Percentiles rank a stretch among this genome's conserved stretches.
Evolutionary conservation across 2,329 filamentous ascomycete species (phyloP).

Genomic region (Aspergillus costaricaensis): DNA sequence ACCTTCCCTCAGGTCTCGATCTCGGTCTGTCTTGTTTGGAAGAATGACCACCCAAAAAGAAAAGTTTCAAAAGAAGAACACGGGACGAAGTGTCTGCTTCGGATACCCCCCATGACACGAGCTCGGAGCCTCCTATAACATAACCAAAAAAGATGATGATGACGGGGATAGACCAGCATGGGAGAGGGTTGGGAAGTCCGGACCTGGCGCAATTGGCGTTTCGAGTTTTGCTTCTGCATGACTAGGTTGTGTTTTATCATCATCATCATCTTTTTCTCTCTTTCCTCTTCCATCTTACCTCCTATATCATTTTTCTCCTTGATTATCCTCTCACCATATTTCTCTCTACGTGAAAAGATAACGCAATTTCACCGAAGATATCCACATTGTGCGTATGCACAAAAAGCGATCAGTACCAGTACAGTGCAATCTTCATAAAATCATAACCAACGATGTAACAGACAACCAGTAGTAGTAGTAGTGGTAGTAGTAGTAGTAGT

Average conservation of each 20-base stretch:
- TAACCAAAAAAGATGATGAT: conserved; percentile 21
- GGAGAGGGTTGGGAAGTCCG: conserved; percentile 25
- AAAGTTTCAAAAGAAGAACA: conserved; percentile 7
- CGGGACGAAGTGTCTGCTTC: conserved; percentile 11
- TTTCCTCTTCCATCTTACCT: conserved; percentile 1
- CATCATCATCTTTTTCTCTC: conserved; percentile 13
- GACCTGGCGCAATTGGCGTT: conserved; percentile 32
- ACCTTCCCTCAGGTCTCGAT: background rate
- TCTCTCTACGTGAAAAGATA: background rate
- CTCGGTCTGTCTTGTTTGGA: conserved; percentile 11
- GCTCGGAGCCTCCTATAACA: conserved; percentile 12
- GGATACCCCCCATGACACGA: conserved; percentile 13
- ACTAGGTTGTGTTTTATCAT: conserved; percentile 20
- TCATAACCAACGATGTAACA: background rate
- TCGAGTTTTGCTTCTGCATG: conserved; percentile 25
- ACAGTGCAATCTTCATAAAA: background rate
- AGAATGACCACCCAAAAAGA: background rate
- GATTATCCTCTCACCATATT: background rate
- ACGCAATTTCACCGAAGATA: background rate
- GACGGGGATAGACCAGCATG: conserved; percentile 23
- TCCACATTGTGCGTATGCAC: background rate
- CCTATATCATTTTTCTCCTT: background rate
- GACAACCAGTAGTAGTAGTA: too few species aligned
- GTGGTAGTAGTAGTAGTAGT: too few species aligned
- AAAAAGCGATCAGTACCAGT: background rate